Percentiles rank a stretch among this genome's conserved stretches.
Conservation (phyloP, 768 basidiomycete genomes). For the Leccinum subgranulosum region DNA sequence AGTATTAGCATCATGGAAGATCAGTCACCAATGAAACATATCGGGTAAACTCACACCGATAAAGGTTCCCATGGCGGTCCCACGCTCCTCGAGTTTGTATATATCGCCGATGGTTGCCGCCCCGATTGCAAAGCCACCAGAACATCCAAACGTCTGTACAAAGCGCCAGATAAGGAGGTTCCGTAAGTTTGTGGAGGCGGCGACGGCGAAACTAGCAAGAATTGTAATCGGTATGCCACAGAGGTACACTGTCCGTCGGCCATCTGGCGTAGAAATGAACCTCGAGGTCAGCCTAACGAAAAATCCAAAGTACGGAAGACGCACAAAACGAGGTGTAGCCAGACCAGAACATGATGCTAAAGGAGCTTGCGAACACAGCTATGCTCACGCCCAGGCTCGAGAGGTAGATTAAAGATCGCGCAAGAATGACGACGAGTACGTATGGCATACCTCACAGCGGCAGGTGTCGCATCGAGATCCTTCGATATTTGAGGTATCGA, state of each 20-base stretch:
- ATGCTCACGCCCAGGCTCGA: constrained; percentile 49
- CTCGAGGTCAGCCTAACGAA: background rate
- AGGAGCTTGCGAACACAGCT: constrained; percentile 40
- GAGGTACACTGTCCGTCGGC: constrained; percentile 60
- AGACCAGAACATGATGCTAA: constrained; percentile 51
- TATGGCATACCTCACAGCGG: constrained; percentile 50
- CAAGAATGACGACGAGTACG: background rate
- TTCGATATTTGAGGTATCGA: constrained; percentile 69
- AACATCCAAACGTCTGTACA: constrained; percentile 63
- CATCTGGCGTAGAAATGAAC: constrained; percentile 42
- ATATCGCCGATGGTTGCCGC: constrained; percentile 65
- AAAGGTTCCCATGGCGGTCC: constrained; percentile 58
- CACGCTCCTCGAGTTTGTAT: constrained; percentile 59
- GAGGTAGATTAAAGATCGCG: background rate
- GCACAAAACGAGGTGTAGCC: constrained; percentile 47
- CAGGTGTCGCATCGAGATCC: constrained; percentile 56
- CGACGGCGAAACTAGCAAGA: constrained; percentile 60
- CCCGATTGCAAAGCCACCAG: constrained; percentile 53
- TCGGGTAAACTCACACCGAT: constrained; percentile 39
- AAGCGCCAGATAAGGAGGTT: constrained; percentile 58
- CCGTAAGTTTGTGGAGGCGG: constrained; percentile 39
- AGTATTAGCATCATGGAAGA: background rate
- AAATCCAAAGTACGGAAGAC: background rate
- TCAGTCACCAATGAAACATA: background rate
- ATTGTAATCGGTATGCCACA: constrained; percentile 55